Evolutionary conservation across 202 grass and related monocot species (phyloP).

Genomic region (Carex sylvatica): DNA sequence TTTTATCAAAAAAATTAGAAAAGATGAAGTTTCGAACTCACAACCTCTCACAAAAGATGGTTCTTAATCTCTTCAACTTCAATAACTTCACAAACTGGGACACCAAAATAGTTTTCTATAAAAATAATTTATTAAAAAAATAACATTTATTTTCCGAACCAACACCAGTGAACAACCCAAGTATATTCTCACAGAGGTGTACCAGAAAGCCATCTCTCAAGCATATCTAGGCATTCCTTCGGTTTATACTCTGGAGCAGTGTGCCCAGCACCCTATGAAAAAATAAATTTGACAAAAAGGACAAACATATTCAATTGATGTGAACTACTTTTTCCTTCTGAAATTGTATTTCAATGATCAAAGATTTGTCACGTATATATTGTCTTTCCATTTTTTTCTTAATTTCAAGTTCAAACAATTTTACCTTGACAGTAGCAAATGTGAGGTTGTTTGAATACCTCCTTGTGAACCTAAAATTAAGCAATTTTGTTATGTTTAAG

Average conservation of each 20-base stretch:
- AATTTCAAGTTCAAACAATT: not conserved
- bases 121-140: too few species aligned
- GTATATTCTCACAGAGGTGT: slow-evolving; percentile 17
- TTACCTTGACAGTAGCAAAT: slow-evolving; percentile 55
- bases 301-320: not conserved
- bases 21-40: too few species aligned
- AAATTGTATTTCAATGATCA: not conserved
- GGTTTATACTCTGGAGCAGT: slow-evolving; percentile 29
- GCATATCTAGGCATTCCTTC: slow-evolving; percentile 35
- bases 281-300: not conserved
- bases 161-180: too few species aligned
- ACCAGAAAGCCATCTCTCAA: slow-evolving; percentile 30
- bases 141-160: too few species aligned
- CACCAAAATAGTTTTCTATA: too few species aligned
- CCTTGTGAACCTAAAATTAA: slow-evolving; percentile 42
- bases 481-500: not conserved
- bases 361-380: not conserved
- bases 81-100: too few species aligned
- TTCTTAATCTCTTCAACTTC: too few species aligned
- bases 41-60: too few species aligned
- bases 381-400: not conserved
- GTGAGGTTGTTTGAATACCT: slow-evolving; percentile 53
- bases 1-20: too few species aligned
- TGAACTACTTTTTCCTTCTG: not conserved
- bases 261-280: slow-evolving; percentile 22